Base-by-base conservation (phyloP, 2,329 filamentous ascomycete species). In the Xylaria sp. region DNA sequence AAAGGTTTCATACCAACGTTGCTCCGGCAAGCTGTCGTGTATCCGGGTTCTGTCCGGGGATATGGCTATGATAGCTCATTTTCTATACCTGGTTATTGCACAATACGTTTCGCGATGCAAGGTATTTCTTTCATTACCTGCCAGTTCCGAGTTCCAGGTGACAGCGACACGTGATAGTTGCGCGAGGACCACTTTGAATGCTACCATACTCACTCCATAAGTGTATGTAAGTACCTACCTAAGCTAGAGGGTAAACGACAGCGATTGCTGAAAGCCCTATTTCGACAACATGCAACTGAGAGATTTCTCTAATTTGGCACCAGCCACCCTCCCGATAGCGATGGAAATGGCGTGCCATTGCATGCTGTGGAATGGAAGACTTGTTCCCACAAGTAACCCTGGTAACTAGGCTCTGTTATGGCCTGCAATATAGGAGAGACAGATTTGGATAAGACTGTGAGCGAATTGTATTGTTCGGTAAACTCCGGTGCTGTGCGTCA, bases 401-500 rank as follows among this genome's bases (percentile, higher is more conserved):
- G 28, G 28, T 31, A 31, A 31, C 28, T 31, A 31, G 4, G 28
- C 28, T 4, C 28, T 31, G 28, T 31, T 31, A 31, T 9, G 12
- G 14, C 38, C 35, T 40, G 56, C 37, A 50, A 57, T 8, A 21
- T 19, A 52, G 14, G 33, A 23, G 38, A 47, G 37, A 56, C n/a
- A n/a, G n/a, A n/a, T n/a, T 47, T 47, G 53, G 12, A 63, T 53
- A 51, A 60, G 25, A 61, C 47, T 46, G n/a, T 50, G n/a, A 33
- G 31, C 15, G 17, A 31, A 31, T 31, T 23, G 35, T 15, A 43
- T 56, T 56, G 11, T 55, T 64, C 54, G 68, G 66, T 61, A 66
- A 64, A 51, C 60, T 65, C 66, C 66, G 63, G 67, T 68, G 67
- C 60, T 68, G 63, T 68, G 68, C 66, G 68, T 70, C 57, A 49